Conservation (phyloP, 2,329 filamentous ascomycete species). For the Ustulina deusta region DNA sequence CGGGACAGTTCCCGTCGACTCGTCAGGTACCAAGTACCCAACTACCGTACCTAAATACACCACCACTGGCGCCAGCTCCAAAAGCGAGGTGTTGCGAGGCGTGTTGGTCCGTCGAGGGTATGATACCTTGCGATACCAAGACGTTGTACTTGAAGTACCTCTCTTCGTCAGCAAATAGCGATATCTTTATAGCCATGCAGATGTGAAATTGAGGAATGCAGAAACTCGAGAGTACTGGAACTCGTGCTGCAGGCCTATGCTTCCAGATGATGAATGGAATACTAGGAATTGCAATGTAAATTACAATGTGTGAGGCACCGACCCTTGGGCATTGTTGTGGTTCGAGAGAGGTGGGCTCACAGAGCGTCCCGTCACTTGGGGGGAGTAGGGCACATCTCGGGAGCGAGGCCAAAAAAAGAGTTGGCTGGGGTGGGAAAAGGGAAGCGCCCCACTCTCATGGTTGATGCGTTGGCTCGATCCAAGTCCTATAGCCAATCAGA, state of each 20-base stretch:
- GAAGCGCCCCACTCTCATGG: slow-evolving; percentile 29
- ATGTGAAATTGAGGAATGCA: slow-evolving; percentile 17
- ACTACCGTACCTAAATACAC: slow-evolving; percentile 2
- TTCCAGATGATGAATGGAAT: slow-evolving; percentile 26
- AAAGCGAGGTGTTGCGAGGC: slow-evolving; percentile 17
- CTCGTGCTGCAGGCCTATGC: slow-evolving; percentile 29
- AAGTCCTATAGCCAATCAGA: slow-evolving; percentile 42
- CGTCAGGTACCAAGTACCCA: slow-evolving; percentile 17
- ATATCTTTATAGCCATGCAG: slow-evolving; percentile 24
- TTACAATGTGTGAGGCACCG: slow-evolving; percentile 33
- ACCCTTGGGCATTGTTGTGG: slow-evolving; percentile 42
- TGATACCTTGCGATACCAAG: no score
- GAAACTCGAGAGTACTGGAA: slow-evolving; percentile 22
- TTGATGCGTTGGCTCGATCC: slow-evolving; percentile 51
- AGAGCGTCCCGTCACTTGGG: slow-evolving; percentile 5
- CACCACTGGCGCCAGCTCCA: slow-evolving; percentile 3
- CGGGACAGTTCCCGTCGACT: slow-evolving; percentile 19
- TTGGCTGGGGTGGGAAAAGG: slow-evolving; percentile 41
- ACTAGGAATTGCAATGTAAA: slow-evolving; percentile 6
- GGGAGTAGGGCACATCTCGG: slow-evolving; percentile 26
- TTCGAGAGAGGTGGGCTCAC: slow-evolving; percentile 35
- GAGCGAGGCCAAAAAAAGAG: slow-evolving; percentile 35
- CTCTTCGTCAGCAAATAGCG: slow-evolving; percentile 18
- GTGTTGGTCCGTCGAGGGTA: slow-evolving; percentile 24
- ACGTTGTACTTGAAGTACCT: no score